Base-by-base conservation (phyloP, 192 early-diverging fungal species). In the Pilobolus umbonatus region DNA sequence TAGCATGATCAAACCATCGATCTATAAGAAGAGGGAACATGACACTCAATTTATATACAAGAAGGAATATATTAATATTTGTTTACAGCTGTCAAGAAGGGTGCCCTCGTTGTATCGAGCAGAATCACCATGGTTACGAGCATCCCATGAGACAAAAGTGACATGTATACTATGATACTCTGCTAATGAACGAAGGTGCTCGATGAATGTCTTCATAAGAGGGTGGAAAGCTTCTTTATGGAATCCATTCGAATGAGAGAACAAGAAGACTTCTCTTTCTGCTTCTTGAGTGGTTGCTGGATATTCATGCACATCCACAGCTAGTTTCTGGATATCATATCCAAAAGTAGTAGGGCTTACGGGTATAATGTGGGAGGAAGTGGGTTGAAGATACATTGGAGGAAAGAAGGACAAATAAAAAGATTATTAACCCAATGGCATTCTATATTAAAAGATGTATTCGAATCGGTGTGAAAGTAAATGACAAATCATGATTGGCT, bases 161-260 rank as follows among this genome's bases (percentile, higher is more conserved):
- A 64, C 43, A 26, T 60, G 43, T 10, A 59, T 62, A 29, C 46
- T 3, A 12, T 53, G 31, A 21, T 62, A 67, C 4, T 30, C 35
- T 17, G 15, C 10, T 19, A 52, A 35, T 1, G n/a, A 15, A 32
- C 55, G 55, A 32, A 75, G 65, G 0, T 46, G 60, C 5, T 65
- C 35, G 15, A 44, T 38, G 19, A 79, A 39, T 0, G 54, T 35
- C 2, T 48, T 32, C 25, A 86, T 80, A 21, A 83, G 45, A 8
- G 81, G 75, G 36, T 83, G 68, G 64, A 78, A 80, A 3, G 69
- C 57, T 44, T 86, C 83, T 60, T 85, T 85, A 64, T 71, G 64
- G 34, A 85, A 76, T 8, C 83, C 80, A 43, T 77, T 84, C 0
- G 83, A 83, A 55, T 86, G 85, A 2, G 75, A 56, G 17, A 74